Percentiles rank a stretch among this genome's conserved stretches.
Conservation (phyloP, 2,329 filamentous ascomycete species). For the Coniochaeta hoffmannii region DNA sequence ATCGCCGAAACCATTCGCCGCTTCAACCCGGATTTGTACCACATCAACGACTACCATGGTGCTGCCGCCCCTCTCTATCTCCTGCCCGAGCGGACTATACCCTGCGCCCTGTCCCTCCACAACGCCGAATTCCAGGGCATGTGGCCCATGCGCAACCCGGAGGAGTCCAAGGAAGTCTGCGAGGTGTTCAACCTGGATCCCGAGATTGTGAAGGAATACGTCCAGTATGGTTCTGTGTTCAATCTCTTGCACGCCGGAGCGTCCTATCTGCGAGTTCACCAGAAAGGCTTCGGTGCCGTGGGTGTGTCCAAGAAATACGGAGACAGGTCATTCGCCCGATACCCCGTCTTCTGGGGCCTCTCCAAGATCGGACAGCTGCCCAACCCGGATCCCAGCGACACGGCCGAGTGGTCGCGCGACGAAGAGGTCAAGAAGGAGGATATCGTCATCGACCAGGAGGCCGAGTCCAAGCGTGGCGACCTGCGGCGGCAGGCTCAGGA, state of each 20-base stretch:
- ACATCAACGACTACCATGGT: constrained; percentile 30
- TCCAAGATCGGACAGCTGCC: constrained; percentile 55
- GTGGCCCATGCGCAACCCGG: constrained; percentile 57
- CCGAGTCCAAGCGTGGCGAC: constrained; percentile 44
- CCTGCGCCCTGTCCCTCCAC: constrained; percentile 56
- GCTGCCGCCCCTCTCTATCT: constrained; percentile 53
- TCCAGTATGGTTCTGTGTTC: constrained; percentile 63
- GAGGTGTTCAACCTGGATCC: constrained; percentile 54
- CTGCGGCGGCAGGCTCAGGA: constrained; percentile 56
- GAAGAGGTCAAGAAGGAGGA: constrained; percentile 37
- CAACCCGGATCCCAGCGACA: constrained; percentile 59
- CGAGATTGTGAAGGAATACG: constrained; percentile 50
- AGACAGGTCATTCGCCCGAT: constrained; percentile 57
- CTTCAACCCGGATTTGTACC: constrained; percentile 37
- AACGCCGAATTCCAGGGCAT: constrained; percentile 64
- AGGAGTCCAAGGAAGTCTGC: constrained; percentile 56
- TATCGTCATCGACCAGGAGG: constrained; percentile 45
- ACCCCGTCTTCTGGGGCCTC: constrained; percentile 63
- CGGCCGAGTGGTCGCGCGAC: constrained; percentile 48
- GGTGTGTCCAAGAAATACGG: constrained; percentile 64
- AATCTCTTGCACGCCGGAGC: constrained; percentile 61
- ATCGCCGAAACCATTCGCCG: constrained; percentile 56
- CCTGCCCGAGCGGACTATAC: constrained; percentile 50
- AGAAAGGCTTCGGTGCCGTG: constrained; percentile 60
- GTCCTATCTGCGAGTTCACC: constrained; percentile 58